Evolutionary conservation across 495 filamentous ascomycete species (phyloP).

Genomic region (Aspergillus homomorphus): DNA sequence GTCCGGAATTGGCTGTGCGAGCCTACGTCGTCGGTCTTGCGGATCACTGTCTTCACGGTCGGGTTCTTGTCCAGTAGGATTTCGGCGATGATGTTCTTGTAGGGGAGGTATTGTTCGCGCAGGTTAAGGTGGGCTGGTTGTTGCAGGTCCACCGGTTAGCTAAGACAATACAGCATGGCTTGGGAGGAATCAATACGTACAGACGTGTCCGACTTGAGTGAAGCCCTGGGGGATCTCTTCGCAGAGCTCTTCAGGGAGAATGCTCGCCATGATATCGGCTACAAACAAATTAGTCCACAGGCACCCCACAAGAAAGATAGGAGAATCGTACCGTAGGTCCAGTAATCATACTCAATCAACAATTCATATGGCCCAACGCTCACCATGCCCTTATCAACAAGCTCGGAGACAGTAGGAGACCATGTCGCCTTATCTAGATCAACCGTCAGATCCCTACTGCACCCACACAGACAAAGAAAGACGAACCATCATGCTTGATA

Average conservation of each 20-base stretch:
- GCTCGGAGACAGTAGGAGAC: slow-evolving; percentile 63
- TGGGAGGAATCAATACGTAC: slow-evolving; percentile 44
- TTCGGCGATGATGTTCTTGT: slow-evolving; percentile 78
- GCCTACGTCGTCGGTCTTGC: slow-evolving; percentile 89
- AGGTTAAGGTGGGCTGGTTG: slow-evolving; percentile 80
- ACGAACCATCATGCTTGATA: slow-evolving; percentile 64
- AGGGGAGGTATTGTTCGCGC: slow-evolving; percentile 70
- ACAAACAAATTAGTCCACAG: not conserved
- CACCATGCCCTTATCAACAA: slow-evolving; percentile 63
- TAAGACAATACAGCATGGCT: not conserved
- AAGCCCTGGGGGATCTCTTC: slow-evolving; percentile 82
- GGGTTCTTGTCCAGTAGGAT: slow-evolving; percentile 86
- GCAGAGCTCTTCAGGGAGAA: slow-evolving; percentile 66
- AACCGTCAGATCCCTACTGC: slow-evolving; percentile 47
- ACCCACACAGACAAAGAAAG: slow-evolving; percentile 31
- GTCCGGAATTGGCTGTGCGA: slow-evolving; percentile 82
- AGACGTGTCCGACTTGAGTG: slow-evolving; percentile 82
- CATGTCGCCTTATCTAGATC: slow-evolving; percentile 68
- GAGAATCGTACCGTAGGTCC: slow-evolving; percentile 66
- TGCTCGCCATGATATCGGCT: slow-evolving; percentile 79
- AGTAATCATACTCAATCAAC: slow-evolving; percentile 76
- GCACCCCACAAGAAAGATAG: not conserved
- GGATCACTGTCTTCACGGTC: slow-evolving; percentile 81
- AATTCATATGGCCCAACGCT: slow-evolving; percentile 71
- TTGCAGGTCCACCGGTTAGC: slow-evolving; percentile 9